A percentile compares a stretch with the other conserved stretches of the same genome.
phyloP scores from a whole-genome alignment of 495 filamentous ascomycete species.

The Tuber indicum region DNA sequence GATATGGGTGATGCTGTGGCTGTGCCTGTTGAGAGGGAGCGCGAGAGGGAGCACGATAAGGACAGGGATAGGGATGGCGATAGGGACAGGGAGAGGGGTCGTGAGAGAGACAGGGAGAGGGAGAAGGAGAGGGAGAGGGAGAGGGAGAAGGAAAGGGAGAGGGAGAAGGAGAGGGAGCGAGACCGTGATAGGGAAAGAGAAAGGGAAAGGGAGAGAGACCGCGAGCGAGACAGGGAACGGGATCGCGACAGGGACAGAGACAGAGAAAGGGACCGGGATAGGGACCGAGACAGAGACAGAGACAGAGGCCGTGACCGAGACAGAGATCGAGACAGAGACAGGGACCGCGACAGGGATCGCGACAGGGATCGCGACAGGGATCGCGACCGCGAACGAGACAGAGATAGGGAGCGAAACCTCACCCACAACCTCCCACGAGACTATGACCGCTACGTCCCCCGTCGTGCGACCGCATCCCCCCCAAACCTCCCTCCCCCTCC shows the following conservation, averaged over 20 bases:
- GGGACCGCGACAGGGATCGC: neutral
- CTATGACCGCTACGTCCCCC: neutral
- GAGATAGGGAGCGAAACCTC: neutral
- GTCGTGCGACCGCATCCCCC: neutral
- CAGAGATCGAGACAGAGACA: neutral
- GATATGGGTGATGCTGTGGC: slow-evolving; percentile 4
- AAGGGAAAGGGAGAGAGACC: neutral
- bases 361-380: neutral
- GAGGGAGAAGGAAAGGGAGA: neutral
- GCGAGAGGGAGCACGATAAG: neutral
- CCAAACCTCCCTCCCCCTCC: neutral
- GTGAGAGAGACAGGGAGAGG: neutral
- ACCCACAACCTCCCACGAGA: neutral
- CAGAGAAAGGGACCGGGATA: neutral
- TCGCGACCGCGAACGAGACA: neutral
- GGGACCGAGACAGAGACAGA: slow-evolving; percentile 9
- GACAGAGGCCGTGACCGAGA: slow-evolving; percentile 3
- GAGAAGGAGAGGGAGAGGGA: slow-evolving; percentile 5
- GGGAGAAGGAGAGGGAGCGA: slow-evolving; percentile 3
- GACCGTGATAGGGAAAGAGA: neutral
- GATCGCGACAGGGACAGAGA: neutral
- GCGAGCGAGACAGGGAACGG: neutral
- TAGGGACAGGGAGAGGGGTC: too few species aligned
- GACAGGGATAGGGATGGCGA: slow-evolving; percentile 9
- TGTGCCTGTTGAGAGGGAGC: slow-evolving; percentile 5